Conservation (phyloP, 768 basidiomycete genomes). For the Kwoniella dejecticola region DNA sequence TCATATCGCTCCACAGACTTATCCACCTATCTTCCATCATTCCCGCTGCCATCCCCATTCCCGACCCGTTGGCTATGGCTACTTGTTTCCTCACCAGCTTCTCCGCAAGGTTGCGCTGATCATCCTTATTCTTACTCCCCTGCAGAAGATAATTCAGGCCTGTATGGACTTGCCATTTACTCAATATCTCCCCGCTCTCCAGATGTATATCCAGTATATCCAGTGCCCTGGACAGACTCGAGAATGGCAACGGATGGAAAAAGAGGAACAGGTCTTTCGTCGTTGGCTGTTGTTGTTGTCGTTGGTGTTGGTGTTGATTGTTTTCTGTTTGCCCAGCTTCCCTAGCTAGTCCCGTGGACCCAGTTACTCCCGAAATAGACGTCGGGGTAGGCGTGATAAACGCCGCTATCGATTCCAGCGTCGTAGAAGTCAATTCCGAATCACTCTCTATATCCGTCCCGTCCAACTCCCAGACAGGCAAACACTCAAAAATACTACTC, state of each 20-base stretch:
- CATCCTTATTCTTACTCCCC: conserved; percentile 65
- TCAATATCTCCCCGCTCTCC: conserved; percentile 87
- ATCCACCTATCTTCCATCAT: conserved; percentile 67
- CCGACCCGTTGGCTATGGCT: background rate
- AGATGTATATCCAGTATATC: conserved; percentile 93
- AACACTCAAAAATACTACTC: conserved; percentile 91
- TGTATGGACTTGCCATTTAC: conserved; percentile 80
- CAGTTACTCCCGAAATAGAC: no score
- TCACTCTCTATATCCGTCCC: conserved; percentile 61
- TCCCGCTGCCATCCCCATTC: conserved; percentile 54
- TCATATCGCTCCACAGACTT: conserved; percentile 85
- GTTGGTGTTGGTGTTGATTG: no score
- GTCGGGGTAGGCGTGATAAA: conserved; percentile 79
- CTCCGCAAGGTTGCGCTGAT: conserved; percentile 83
- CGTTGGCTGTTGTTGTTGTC: conserved; percentile 58
- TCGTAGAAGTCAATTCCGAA: conserved; percentile 77
- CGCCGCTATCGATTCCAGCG: conserved; percentile 73
- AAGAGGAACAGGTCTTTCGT: conserved; percentile 75
- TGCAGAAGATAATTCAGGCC: conserved; percentile 89
- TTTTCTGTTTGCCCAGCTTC: no score
- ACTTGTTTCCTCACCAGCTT: conserved; percentile 64
- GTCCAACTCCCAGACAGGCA: conserved; percentile 79
- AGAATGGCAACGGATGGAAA: conserved; percentile 74
- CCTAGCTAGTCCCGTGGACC: no score
- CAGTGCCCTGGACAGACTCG: conserved; percentile 75